Percentiles rank a stretch among this genome's conserved stretches.
These are phyloP conservation scores for Ceratobasidium theobromae DNA, from an alignment of 1,284 basidiomycete genomes.

Conservation along the genomic window DNA sequence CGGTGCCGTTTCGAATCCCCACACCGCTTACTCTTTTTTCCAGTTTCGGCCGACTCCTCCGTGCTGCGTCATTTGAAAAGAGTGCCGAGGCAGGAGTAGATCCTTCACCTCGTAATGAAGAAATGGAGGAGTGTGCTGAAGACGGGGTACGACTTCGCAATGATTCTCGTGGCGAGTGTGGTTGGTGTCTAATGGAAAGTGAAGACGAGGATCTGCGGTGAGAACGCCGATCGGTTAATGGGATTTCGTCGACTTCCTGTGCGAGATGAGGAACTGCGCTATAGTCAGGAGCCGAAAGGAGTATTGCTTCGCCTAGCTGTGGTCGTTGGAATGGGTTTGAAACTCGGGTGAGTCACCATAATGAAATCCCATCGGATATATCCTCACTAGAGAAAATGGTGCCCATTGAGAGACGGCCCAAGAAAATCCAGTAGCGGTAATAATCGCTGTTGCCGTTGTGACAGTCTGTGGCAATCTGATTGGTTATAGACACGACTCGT, in stretches of 20 bases:
- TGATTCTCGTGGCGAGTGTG: neutral
- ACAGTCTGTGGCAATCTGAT: slow-evolving; percentile 44
- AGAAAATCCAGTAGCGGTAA: slow-evolving; percentile 50
- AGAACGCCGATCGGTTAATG: slow-evolving; percentile 28
- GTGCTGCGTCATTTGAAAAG: slow-evolving; percentile 13
- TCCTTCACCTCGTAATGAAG: slow-evolving; percentile 3
- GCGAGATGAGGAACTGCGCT: slow-evolving; percentile 11
- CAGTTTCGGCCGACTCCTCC: slow-evolving; percentile 6
- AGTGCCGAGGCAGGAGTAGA: slow-evolving; percentile 20
- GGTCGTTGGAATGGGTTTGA: neutral
- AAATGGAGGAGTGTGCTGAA: neutral
- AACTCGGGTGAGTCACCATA: neutral
- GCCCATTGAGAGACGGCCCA: slow-evolving; percentile 52
- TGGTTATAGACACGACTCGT: neutral
- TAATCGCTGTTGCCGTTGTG: slow-evolving; percentile 47
- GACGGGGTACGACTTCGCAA: neutral
- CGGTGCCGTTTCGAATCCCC: slow-evolving; percentile 16
- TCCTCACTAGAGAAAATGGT: slow-evolving; percentile 47
- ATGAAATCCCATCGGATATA: slow-evolving; percentile 3
- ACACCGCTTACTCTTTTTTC: slow-evolving; percentile 27
- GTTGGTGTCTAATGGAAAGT: neutral
- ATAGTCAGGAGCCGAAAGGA: slow-evolving; percentile 26
- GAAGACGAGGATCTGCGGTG: slow-evolving; percentile 1
- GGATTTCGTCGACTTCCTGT: slow-evolving; percentile 30
- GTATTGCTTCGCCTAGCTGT: slow-evolving; percentile 36